Evolutionary conservation across 257 asterid species (phyloP), one percentile per base, ranked within the genome.

Genomic region (Euphrasia confusa): DNA sequence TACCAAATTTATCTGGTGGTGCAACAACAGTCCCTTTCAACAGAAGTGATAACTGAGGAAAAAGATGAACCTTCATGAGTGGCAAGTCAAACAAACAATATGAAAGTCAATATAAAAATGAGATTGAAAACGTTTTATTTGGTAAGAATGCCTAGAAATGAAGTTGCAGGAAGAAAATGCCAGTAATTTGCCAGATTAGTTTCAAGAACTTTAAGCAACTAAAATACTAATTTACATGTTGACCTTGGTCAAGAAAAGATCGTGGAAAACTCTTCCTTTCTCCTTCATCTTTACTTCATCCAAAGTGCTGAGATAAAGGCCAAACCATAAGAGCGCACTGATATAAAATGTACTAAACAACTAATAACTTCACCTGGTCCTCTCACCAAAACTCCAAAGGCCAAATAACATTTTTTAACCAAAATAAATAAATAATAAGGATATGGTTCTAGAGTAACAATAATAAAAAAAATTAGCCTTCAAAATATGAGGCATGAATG

Each of bases 1-100:
- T 88, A 91, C 98, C 98, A 74, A 88, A 91, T 74, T 81, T 91
- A 78, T 91, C 98, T 32, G 98, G 98, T 33, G 98, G 98, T 45
- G 98, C 98, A 71, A 91, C 79, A 68, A 91, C 98, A 0, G 96
- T 74, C 75, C 98, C 98, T 75, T 91, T 91, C 87, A 91, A 75
- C 76, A 88, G 83, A 76, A 91, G 89, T 61, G 98, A 86, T 79
- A 88, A 74, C 96, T 91, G 85, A 53, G 65, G 39, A 79, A 78
- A 44, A 77, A 68, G 59, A 56, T 50, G 62, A 70, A 76, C 61
- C 10, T 68, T 52, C 64, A 70, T 77, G 69, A 81, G 61, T 48
- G 69, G 69, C 15, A 49, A 61, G 53, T 52, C 57, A 49, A 60
- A 49, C 61, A 49, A 39, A 50, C 26, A 37, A 13, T 13, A 59